Evolutionary conservation across 768 basidiomycete genomes (phyloP), one percentile per base, ranked within the genome.

Genomic region (Leucocoprinus leucothites): DNA sequence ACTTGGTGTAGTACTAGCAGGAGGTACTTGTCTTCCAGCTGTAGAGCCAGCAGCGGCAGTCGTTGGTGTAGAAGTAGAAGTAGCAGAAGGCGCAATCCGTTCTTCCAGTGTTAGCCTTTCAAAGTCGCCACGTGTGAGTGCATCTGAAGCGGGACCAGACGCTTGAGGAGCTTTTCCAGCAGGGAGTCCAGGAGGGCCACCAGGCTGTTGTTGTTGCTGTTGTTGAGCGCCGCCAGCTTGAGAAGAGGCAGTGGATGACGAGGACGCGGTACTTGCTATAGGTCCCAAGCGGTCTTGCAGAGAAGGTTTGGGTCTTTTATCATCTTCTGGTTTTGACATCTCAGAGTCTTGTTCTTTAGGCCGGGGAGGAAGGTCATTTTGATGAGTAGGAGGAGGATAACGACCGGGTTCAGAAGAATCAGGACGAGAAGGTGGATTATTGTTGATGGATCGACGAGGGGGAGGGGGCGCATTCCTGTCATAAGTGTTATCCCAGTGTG

Each of bases 241-340:
- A n/a, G n/a, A n/a, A n/a, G n/a, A n/a, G n/a, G n/a, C n/a, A n/a
- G n/a, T n/a, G n/a, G n/a, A n/a, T n/a, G n/a, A n/a, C n/a, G n/a
- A n/a, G n/a, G n/a, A n/a, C n/a, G n/a, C n/a, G n/a, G n/a, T n/a
- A 11, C 50, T 41, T 41, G 40, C 40, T 28, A 36, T 41, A n/a
- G 50, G 50, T 42, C 52, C 44, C 1, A 53, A 45, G 25, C 52
- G 52, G 35, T 53, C 52, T 21, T 53, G 52, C 25, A 53, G 52
- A 22, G 52, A 53, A 1, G 52, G 44, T 40, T 35, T 38, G 4
- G 31, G 19, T 35, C 9, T 31, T 45, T 35, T 16, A 25, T 46
- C 43, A 46, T 53, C 52, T 53, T 13, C 52, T 46, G 24, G 52
- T 3, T 26, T 38, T 53, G 25, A 19, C 13, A 52, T 31, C 36